Conservation (phyloP, 768 basidiomycete genomes). For the Lanmaoa rubissima region DNA sequence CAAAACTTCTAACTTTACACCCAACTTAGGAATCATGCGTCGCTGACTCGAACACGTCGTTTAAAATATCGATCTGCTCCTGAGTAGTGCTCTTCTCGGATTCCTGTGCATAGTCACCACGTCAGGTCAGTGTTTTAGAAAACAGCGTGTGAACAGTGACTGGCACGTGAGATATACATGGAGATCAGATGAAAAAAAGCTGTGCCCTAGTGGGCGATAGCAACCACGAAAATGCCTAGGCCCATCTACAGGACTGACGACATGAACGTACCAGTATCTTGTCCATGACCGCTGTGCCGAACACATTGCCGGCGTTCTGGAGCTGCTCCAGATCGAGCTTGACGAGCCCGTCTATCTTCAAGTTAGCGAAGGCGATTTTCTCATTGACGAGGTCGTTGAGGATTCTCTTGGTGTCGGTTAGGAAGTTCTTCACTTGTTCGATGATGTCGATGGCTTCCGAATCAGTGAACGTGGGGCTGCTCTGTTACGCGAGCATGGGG, state of each 20-base stretch:
- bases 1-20: too few species aligned
- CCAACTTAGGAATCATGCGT: too few species aligned
- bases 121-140: too few species aligned
- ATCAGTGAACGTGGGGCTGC: not conserved
- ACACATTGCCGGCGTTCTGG: fast-evolving
- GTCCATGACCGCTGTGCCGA: not conserved
- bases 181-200: too few species aligned
- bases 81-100: too few species aligned
- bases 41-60: too few species aligned
- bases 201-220: too few species aligned
- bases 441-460: not conserved
- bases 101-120: too few species aligned
- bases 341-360: fast-evolving
- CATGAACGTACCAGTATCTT: not conserved
- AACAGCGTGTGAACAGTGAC: too few species aligned
- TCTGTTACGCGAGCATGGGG: not conserved
- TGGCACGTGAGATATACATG: too few species aligned
- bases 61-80: too few species aligned
- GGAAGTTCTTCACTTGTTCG: fast-evolving
- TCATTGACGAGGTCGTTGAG: not conserved
- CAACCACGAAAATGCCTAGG: too few species aligned
- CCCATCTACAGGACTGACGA: not conserved
- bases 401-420: not conserved
- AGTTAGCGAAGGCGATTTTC: not conserved
- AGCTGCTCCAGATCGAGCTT: not conserved